Percentiles rank a stretch among this genome's conserved stretches.
Conservation (phyloP, 345 rosid species). For the Eutrema heterophyllum region DNA sequence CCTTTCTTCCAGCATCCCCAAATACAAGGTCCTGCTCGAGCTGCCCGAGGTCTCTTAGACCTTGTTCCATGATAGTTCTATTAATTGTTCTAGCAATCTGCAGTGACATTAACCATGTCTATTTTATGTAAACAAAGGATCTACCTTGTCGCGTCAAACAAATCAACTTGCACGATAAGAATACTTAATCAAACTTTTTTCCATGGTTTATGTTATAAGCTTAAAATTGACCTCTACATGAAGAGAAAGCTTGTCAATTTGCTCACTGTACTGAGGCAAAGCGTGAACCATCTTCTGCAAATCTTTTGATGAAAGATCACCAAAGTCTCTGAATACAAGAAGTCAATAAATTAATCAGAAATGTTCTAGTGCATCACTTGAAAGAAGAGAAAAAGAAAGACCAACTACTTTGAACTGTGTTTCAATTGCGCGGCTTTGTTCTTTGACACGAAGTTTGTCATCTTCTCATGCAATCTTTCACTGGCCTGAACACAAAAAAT, state of each 20-base stretch:
- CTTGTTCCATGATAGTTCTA: slow-evolving; percentile 68
- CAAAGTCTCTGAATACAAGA: slow-evolving; percentile 51
- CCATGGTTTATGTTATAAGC: not conserved
- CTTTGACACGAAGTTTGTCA: slow-evolving; percentile 78
- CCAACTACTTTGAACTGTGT: slow-evolving; percentile 71
- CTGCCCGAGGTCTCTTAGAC: slow-evolving; percentile 83
- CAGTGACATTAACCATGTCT: slow-evolving; percentile 27
- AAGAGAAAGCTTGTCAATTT: slow-evolving; percentile 95
- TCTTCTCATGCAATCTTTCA: slow-evolving; percentile 84
- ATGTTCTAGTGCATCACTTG: not conserved
- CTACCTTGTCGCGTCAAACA: not conserved
- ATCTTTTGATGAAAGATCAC: slow-evolving; percentile 85
- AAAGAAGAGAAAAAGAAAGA: not conserved
- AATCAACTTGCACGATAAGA: not conserved
- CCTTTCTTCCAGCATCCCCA: slow-evolving; percentile 97
- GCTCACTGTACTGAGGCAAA: slow-evolving; percentile 96
- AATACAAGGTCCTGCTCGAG: slow-evolving; percentile 95
- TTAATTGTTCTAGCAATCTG: slow-evolving; percentile 93
- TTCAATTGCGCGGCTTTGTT: slow-evolving; percentile 97
- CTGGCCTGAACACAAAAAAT: slow-evolving; percentile 60
- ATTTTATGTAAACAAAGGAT: not conserved
- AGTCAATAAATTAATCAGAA: not conserved
- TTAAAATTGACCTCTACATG: slow-evolving; percentile 86
- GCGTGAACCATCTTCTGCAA: slow-evolving; percentile 98
- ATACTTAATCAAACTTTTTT: not conserved